Evolutionary conservation across 2,329 filamentous ascomycete species (phyloP).

Genomic region (Ambrosiella beaveri): DNA sequence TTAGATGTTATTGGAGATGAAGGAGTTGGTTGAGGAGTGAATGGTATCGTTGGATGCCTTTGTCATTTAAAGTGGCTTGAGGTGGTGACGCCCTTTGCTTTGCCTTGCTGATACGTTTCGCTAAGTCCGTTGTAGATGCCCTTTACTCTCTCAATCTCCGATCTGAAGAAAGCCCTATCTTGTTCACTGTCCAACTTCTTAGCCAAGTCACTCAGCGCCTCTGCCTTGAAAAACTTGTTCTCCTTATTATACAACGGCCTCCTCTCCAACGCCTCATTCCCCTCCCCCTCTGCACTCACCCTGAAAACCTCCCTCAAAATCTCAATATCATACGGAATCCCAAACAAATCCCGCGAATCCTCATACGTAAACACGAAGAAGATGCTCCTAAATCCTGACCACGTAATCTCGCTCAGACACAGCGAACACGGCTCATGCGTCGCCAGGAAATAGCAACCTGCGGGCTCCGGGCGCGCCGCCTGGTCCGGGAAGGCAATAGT

Average conservation of each 20-base stretch:
- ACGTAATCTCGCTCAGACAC: slow-evolving; percentile 39
- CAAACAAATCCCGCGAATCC: slow-evolving; percentile 37
- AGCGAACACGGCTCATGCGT: slow-evolving; percentile 43
- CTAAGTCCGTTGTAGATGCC: slow-evolving; percentile 28
- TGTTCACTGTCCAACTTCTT: slow-evolving; percentile 20
- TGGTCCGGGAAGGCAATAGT: slow-evolving; percentile 21
- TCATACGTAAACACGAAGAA: slow-evolving; percentile 44
- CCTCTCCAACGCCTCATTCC: slow-evolving; percentile 21
- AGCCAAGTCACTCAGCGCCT: slow-evolving; percentile 26
- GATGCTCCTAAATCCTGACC: slow-evolving; percentile 38
- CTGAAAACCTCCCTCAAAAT: slow-evolving; percentile 39
- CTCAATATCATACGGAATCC: slow-evolving; percentile 39
- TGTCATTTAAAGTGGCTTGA: slow-evolving; percentile 31
- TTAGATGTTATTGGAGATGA: not conserved
- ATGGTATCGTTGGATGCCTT: too few species aligned
- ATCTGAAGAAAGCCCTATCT: slow-evolving; percentile 20
- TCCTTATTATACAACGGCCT: slow-evolving; percentile 34
- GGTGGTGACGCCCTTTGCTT: slow-evolving; percentile 25
- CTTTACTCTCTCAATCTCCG: slow-evolving; percentile 32
- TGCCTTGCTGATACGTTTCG: slow-evolving; percentile 32
- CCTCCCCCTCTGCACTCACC: slow-evolving; percentile 25
- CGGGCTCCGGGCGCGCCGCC: slow-evolving; percentile 22
- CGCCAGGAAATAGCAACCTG: slow-evolving; percentile 38
- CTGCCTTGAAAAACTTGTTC: slow-evolving; percentile 36
- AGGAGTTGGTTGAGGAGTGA: not conserved